Base-by-base conservation (phyloP, 768 basidiomycete species). In the Boletus coccyginus region DNA sequence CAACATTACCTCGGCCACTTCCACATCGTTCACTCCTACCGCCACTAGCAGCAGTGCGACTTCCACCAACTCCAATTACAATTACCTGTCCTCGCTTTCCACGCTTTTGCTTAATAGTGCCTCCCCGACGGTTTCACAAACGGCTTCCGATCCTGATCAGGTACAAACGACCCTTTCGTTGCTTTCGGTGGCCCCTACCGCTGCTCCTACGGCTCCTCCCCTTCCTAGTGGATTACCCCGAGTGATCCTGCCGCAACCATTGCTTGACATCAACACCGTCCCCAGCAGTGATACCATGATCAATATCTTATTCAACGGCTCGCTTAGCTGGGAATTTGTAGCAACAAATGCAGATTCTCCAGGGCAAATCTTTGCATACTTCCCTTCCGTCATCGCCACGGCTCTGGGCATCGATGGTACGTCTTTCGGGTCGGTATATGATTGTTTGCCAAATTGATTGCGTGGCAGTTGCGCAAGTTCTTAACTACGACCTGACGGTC, bases 341-440 rank as follows among this genome's bases (percentile, higher is more conserved):
- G 82, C 85, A 40, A 60, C 61, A 14, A 84, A 76, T 56, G 56
- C 71, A 9, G 75, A 86, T 52, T 80, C 89, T 1, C 77, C 83
- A 3, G 86, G 80, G 46, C 92, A 98, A 74, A 78, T 98, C 42
- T 90, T 98, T 65, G 83, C 81, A 13, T 87, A 78, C 64, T 73
- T 87, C 52, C 91, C 92, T 1, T 29, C 65, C 0, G 67, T 86
- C 53, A 61, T 88, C 50, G 58, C 75, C 31, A 64, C 66, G 3
- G 77, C 85, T 4, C 74, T 88, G 29, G 62, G 61, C 27, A 70
- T 85, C 19, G n/a, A 54, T 52, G 31, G 77, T 81, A 64, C 38
- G 81, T 72, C 21, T 38, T 54, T 47, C 14, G 13, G 14, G 35
- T 24, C 17, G 10, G 40, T 36, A 42, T 14, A 46, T 61, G 24